A percentile compares a stretch with the other conserved stretches of the same genome.
These are phyloP conservation scores for Pythium utonaiense DNA, from an alignment of 352 stramenopile genomes.

Conservation along the genomic window DNA sequence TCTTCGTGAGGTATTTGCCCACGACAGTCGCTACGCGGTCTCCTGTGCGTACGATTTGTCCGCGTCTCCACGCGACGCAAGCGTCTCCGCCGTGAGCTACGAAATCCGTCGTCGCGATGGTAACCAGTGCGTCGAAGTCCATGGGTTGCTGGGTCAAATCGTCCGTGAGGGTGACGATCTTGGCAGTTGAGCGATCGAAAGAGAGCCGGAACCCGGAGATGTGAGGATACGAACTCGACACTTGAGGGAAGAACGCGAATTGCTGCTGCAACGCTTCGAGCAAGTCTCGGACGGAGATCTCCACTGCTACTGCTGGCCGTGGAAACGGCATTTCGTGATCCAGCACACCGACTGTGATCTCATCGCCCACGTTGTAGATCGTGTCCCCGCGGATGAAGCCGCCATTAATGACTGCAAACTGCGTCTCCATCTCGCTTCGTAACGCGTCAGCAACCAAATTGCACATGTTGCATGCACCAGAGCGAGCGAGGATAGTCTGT, in stretches of 20 bases:
- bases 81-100: constrained; percentile 73
- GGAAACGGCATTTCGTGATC: constrained; percentile 86
- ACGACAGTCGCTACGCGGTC: constrained; percentile 32
- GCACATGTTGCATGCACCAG: constrained; percentile 60
- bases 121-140: constrained; percentile 43
- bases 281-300: constrained; percentile 56
- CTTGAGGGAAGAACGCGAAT: constrained; percentile 53
- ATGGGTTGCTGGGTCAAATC: constrained; percentile 35
- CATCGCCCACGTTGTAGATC: constrained; percentile 57
- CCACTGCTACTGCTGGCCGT: constrained; percentile 51
- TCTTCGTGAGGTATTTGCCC: constrained; percentile 24
- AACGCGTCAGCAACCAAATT: constrained; percentile 83
- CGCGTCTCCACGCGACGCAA: constrained; percentile 63
- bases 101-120: constrained; percentile 80
- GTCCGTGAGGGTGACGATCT: constrained; percentile 37
- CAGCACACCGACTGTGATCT: constrained; percentile 62
- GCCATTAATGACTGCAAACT: constrained; percentile 83
- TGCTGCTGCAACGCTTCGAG: constrained; percentile 71
- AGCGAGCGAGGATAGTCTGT: constrained; percentile 62
- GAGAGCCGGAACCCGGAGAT: constrained; percentile 59
- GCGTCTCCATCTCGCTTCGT: constrained; percentile 46
- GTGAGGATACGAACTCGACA: constrained; percentile 30
- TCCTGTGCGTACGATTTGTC: constrained; percentile 40
- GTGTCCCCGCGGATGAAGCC: constrained; percentile 85
- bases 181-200: constrained; percentile 22